Base-by-base conservation (phyloP, 2,329 filamentous ascomycete species). In the Hymenoscyphus occultus region DNA sequence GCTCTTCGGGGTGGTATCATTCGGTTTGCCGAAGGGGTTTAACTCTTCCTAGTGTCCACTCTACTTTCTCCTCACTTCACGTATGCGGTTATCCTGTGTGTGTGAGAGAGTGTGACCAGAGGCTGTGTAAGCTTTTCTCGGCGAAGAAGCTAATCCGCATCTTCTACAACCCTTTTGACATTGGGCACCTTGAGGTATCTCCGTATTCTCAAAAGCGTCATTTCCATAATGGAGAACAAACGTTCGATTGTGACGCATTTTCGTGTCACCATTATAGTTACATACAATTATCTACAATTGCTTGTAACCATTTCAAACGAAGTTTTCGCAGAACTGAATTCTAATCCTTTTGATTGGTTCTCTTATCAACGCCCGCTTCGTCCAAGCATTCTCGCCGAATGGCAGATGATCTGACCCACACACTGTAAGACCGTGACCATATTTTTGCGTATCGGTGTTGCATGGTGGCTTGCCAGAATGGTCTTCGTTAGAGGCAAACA, bases 401-500 rank as follows among this genome's bases (percentile, higher is more conserved):
- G 65, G 39, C 68, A 63, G 61, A 68, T 70, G 70, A 71, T 69
- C 65, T 62, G 28, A n/a, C 35, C 56, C 32, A 57, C 31, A 62
- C 66, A 70, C 35, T 65, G 54, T 68, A 70, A 69, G 66, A 60
- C 35, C 70, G 69, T 69, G 45, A 28, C 62, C 12, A 64, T 62
- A 48, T 63, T 63, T 61, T 59, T 35, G 35, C 35, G 48, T 56
- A 61, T 63, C 14, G 22, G 60, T 66, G 65, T 67, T 69, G 67
- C 69, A 66, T 63, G 48, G 65, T 70, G 65, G 68, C 66, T 67
- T 62, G 61, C 31, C 59, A 67, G 62, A 63, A 35, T 48, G n/a
- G 61, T 64, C 48, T 22, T 58, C 54, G 48, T 54, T 28, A 60
- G 45, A 61, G 65, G 67, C 71, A 72, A 72, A 71, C 71, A 72